phyloP scores from a whole-genome alignment of 2,329 filamentous ascomycete species.

The Cladosporium sp. region DNA sequence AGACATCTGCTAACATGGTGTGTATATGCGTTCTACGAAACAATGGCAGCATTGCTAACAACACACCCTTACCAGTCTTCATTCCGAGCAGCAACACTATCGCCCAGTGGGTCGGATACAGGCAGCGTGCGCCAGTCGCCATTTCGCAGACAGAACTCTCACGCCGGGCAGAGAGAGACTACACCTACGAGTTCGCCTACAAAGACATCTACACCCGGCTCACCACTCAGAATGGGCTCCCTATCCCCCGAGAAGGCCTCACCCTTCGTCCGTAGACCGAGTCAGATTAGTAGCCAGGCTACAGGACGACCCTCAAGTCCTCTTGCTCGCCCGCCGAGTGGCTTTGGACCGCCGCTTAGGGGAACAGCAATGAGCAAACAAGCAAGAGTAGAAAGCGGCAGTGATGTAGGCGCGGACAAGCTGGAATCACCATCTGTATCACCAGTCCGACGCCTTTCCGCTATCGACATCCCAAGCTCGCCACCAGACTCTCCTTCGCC shows the following conservation, averaged over 20 bases:
- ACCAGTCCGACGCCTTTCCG: conserved; percentile 16
- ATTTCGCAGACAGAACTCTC: conserved; percentile 42
- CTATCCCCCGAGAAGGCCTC: conserved; percentile 33
- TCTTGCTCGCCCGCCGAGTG: conserved; percentile 39
- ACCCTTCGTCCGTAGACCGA: conserved; percentile 40
- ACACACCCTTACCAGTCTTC: conserved; percentile 5
- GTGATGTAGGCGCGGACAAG: conserved; percentile 18
- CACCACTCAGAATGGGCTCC: background rate
- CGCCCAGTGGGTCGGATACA: conserved; percentile 15
- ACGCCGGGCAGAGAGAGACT: conserved; percentile 36
- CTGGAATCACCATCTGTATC: conserved; percentile 12
- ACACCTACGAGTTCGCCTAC: conserved; percentile 31
- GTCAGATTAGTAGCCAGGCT: conserved; percentile 34
- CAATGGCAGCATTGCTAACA: background rate
- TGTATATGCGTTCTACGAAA: background rate
- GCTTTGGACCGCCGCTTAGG: conserved; percentile 31
- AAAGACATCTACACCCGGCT: conserved; percentile 22
- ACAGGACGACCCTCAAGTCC: conserved; percentile 38
- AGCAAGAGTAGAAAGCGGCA: conserved; percentile 23
- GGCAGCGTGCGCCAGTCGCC: conserved; percentile 34
- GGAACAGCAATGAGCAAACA: conserved; percentile 28
- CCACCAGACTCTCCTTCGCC: conserved; percentile 23
- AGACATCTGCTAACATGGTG: conserved; percentile 18
- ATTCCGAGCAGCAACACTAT: conserved; percentile 18
- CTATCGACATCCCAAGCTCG: conserved; percentile 10